phyloP scores from a whole-genome alignment of 441 rosid genomes.

The Adansonia madagascariensis region DNA sequence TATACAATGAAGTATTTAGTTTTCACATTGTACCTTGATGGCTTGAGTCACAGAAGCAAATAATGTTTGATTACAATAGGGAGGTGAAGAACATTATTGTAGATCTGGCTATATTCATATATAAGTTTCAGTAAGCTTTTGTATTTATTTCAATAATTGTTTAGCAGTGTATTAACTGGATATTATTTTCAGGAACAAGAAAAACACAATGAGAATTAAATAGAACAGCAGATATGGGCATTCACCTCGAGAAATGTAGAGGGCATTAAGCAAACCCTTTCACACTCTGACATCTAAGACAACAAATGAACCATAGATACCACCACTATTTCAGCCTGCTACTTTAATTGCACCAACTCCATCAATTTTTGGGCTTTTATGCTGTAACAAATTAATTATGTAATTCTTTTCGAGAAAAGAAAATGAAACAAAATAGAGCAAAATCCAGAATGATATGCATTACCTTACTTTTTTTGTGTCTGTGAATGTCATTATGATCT shows the following conservation, averaged over 20 bases:
- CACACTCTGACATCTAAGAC: conserved; percentile 43
- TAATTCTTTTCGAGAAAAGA: too few relatives aligned
- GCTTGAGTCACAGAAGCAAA: too few relatives aligned
- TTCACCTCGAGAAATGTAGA: conserved; percentile 39
- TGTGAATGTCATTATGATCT: conserved; percentile 73
- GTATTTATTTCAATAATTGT: neutral
- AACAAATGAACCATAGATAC: conserved; percentile 27
- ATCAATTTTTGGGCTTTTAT: neutral
- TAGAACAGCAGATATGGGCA: neutral
- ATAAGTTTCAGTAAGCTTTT: too few relatives aligned
- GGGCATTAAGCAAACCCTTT: conserved; percentile 32
- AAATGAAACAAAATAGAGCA: neutral
- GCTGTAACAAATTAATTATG: neutral
- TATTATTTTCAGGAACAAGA: neutral
- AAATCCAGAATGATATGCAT: conserved; percentile 26
- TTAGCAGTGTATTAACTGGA: neutral
- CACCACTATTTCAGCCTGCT: neutral
- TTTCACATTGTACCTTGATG: too few relatives aligned
- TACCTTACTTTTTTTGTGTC: conserved; percentile 97
- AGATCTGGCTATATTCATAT: too few relatives aligned
- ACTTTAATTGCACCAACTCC: neutral
- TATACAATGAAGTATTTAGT: too few relatives aligned
- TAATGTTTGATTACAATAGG: too few relatives aligned
- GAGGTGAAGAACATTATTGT: too few relatives aligned
- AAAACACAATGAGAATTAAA: neutral